Percentiles rank a stretch among this genome's conserved stretches.
phyloP scores from a whole-genome alignment of 2,329 filamentous ascomycete genomes.

The Beauveria sp. region DNA sequence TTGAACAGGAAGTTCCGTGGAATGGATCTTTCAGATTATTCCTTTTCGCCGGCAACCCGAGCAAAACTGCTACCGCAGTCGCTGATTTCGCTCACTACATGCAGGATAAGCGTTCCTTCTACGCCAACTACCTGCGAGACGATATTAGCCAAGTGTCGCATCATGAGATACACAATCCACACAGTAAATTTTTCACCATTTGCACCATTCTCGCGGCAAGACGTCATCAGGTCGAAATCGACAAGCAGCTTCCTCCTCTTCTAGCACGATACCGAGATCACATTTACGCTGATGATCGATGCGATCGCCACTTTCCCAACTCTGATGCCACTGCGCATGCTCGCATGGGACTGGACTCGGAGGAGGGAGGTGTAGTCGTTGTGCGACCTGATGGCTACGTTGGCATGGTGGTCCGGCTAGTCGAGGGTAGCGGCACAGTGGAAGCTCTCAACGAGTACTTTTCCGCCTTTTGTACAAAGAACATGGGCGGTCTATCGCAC shows the following conservation, averaged over 20 bases:
- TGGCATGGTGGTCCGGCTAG: slow-evolving; percentile 64
- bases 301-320: slow-evolving; percentile 61
- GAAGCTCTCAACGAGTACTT: slow-evolving; percentile 83
- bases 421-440: slow-evolving; percentile 69
- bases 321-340: slow-evolving; percentile 70
- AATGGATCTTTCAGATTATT: slow-evolving; percentile 86
- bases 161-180: slow-evolving; percentile 78
- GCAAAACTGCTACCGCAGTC: slow-evolving; percentile 54
- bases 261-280: slow-evolving; percentile 73
- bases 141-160: slow-evolving; percentile 59
- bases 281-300: slow-evolving; percentile 78
- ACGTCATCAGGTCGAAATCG: slow-evolving; percentile 64
- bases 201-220: slow-evolving; percentile 66
- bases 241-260: slow-evolving; percentile 58
- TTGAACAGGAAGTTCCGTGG: slow-evolving; percentile 82
- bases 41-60: slow-evolving; percentile 68
- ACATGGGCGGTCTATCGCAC: slow-evolving; percentile 30
- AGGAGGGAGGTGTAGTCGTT: slow-evolving; percentile 71
- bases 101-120: slow-evolving; percentile 62
- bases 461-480: slow-evolving; percentile 60
- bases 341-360: slow-evolving; percentile 74
- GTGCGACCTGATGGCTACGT: slow-evolving; percentile 85
- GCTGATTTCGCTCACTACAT: slow-evolving; percentile 62
- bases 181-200: slow-evolving; percentile 74
- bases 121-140: slow-evolving; percentile 52